A percentile compares a stretch with the other conserved stretches of the same genome.
phyloP scores from a whole-genome alignment of 106 monocot species.

The Amphibolis antarctica region DNA sequence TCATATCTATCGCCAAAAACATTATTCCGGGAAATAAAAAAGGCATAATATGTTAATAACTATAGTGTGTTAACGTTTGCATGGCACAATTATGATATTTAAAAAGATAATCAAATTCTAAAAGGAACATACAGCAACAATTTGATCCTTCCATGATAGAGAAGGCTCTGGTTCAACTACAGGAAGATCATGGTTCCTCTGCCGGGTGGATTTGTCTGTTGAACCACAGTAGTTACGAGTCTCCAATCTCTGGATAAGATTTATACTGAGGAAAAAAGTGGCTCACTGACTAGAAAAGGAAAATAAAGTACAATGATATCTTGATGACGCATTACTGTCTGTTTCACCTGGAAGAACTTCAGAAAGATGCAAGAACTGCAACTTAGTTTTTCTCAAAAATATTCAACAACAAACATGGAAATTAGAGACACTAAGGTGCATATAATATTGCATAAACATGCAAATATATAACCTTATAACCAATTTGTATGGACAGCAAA shows the following conservation, averaged over 20 bases:
- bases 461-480: no score
- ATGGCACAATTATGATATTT: no score
- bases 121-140: constrained; percentile 6
- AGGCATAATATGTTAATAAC: not conserved
- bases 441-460: no score
- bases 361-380: no score
- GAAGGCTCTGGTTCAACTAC: constrained; percentile 6
- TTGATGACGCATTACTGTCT: not conserved
- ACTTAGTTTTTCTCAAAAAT: no score
- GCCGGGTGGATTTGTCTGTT: not conserved
- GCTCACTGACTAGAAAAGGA: not conserved
- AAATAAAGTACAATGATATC: not conserved
- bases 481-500: no score
- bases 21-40: not conserved
- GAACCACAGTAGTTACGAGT: constrained; percentile 2
- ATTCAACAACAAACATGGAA: no score
- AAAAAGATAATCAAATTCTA: not conserved
- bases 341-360: no score
- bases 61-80: not conserved
- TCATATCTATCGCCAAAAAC: not conserved
- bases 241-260: not conserved
- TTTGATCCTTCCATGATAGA: constrained; percentile 2
- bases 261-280: not conserved
- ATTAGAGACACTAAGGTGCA: no score
- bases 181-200: constrained; percentile 1